A percentile compares a stretch with the other conserved stretches of the same genome.
Conservation (phyloP, 164 flowering plant species). For the Macadamia integrifolia region DNA sequence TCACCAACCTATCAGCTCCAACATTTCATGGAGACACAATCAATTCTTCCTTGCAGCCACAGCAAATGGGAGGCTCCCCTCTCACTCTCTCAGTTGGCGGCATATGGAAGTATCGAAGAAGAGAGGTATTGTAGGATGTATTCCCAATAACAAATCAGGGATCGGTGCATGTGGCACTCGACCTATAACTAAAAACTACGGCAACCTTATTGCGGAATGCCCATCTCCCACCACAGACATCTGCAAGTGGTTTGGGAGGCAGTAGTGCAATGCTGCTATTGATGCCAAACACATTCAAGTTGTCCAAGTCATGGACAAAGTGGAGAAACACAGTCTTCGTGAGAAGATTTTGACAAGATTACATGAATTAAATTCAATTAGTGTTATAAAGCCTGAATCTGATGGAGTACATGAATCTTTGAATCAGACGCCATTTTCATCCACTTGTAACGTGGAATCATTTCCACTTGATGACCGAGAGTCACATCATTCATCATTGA, state of each 20-base stretch:
- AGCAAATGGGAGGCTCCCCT: constrained; percentile 21
- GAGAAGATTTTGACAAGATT: constrained; percentile 33
- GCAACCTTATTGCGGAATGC: constrained; percentile 22
- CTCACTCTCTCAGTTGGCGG: constrained; percentile 13
- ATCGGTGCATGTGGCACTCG: constrained; percentile 9
- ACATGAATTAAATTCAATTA: constrained; percentile 23
- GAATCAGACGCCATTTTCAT: constrained; percentile 9
- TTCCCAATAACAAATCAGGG: constrained; percentile 23
- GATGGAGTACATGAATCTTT: constrained; percentile 20
- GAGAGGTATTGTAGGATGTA: constrained; percentile 26
- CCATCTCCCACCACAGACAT: constrained; percentile 7
- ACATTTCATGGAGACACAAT: constrained; percentile 14
- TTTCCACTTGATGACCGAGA: constrained; percentile 7
- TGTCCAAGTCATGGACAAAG: constrained; percentile 16
- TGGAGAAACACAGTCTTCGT: constrained; percentile 20
- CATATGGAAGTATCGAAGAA: constrained; percentile 15
- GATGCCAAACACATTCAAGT: constrained; percentile 6
- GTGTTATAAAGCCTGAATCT: constrained; percentile 22
- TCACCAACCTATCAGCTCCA: constrained; percentile 26
- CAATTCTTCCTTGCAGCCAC: constrained; percentile 21
- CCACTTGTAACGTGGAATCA: constrained; percentile 7
- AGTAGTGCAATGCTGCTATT: constrained; percentile 1
- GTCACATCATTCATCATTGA: constrained; percentile 11
- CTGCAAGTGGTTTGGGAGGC: not conserved
- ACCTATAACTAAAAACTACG: constrained; percentile 10